These are phyloP conservation scores for Aureobasidium vineae DNA, from an alignment of 2,329 filamentous ascomycete species.

Conservation along the genomic window DNA sequence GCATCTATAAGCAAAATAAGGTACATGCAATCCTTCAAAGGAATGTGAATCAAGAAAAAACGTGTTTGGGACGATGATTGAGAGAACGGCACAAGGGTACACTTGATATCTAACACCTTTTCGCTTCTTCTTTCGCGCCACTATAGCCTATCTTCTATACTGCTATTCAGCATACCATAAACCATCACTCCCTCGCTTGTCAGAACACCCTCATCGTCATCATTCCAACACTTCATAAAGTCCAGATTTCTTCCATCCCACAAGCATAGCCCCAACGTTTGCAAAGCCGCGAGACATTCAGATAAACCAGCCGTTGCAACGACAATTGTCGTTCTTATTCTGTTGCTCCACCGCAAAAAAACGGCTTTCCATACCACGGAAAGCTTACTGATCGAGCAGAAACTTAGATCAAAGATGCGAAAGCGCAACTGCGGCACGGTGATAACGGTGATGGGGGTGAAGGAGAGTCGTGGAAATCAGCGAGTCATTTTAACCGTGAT, in stretches of 20 bases:
- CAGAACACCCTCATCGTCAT: not conserved
- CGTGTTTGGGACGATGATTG: too few species aligned
- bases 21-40: not conserved
- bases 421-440: not conserved
- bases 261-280: not conserved
- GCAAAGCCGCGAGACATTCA: not conserved
- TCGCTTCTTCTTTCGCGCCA: not conserved
- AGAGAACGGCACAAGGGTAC: not conserved
- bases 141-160: not conserved
- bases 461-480: not conserved
- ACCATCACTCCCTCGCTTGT: not conserved
- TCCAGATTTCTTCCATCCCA: not conserved
- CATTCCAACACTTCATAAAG: not conserved
- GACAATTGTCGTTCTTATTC: not conserved
- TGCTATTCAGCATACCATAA: not conserved
- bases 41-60: not conserved
- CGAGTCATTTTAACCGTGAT: not conserved
- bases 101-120: not conserved
- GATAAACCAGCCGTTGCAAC: constrained; percentile 2
- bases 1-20: not conserved
- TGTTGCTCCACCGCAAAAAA: not conserved
- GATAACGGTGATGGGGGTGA: not conserved
- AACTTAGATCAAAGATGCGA: not conserved
- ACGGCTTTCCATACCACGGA: not conserved
- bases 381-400: not conserved